phyloP scores from a whole-genome alignment of 2,329 filamentous ascomycete species.

The Thelonectria rubi region DNA sequence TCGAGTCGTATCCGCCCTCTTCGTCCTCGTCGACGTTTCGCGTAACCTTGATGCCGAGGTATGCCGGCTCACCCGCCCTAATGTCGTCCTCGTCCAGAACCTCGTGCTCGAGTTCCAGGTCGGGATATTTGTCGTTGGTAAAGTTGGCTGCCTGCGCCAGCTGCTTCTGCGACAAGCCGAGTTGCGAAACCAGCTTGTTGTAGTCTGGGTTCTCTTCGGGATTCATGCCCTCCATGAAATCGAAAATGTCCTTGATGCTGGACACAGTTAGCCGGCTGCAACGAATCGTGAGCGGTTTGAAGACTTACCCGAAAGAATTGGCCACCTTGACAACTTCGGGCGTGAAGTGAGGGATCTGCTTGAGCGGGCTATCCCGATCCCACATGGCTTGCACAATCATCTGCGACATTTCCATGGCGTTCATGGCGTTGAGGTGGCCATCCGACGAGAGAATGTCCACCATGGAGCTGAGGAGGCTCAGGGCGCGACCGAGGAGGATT shows the following conservation, averaged over 20 bases:
- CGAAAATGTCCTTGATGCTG: conserved; percentile 91
- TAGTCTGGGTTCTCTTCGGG: conserved; percentile 91
- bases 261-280: conserved; percentile 44
- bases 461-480: conserved; percentile 88
- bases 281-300: conserved; percentile 38
- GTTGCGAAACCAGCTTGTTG: conserved; percentile 75
- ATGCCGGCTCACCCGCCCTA: conserved; percentile 80
- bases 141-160: conserved; percentile 91
- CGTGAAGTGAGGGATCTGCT: conserved; percentile 96
- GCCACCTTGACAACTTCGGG: conserved; percentile 84
- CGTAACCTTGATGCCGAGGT: conserved; percentile 84
- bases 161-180: conserved; percentile 83
- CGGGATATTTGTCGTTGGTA: conserved; percentile 96
- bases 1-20: conserved; percentile 74
- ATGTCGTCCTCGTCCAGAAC: conserved; percentile 84
- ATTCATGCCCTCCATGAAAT: conserved; percentile 99
- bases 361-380: conserved; percentile 95
- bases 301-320: conserved; percentile 74
- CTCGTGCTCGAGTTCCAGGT: conserved; percentile 90
- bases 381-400: conserved; percentile 99
- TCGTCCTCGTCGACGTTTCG: conserved; percentile 79
- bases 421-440: conserved; percentile 96
- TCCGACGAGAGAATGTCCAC: conserved; percentile 97
- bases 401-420: conserved; percentile 98
- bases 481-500: conserved; percentile 81